Percentiles rank a stretch among this genome's conserved stretches.
phyloP scores from a whole-genome alignment of 495 filamentous ascomycete species.

The Pyrenopolyporus hunteri region DNA sequence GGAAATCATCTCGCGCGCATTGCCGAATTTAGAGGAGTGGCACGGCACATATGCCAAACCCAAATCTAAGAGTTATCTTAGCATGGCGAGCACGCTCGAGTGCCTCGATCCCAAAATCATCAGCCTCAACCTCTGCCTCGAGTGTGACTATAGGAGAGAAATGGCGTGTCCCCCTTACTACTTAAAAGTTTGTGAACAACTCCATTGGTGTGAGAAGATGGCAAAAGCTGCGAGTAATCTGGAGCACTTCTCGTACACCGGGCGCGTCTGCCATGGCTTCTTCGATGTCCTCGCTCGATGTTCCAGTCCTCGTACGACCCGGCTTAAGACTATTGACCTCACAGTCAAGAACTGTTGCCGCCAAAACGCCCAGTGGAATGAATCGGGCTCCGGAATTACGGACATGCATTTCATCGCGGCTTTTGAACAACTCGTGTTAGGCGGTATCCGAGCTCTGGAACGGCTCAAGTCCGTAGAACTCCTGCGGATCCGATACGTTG shows the following conservation, averaged over 20 bases:
- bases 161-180: constrained; percentile 59
- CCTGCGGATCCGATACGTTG: constrained; percentile 73
- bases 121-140: constrained; percentile 68
- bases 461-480: constrained; percentile 59
- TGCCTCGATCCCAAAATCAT: constrained; percentile 59
- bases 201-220: constrained; percentile 63
- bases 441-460: constrained; percentile 62
- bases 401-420: constrained; percentile 69
- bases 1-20: constrained; percentile 59
- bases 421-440: constrained; percentile 68
- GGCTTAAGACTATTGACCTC: constrained; percentile 69
- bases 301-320: constrained; percentile 48
- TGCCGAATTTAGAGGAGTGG: constrained; percentile 72
- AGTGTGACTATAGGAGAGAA: constrained; percentile 69
- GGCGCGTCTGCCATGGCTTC: constrained; percentile 66
- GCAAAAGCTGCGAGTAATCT: constrained; percentile 61
- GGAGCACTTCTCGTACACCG: constrained; percentile 70
- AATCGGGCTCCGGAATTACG: constrained; percentile 67
- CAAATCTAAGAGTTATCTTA: constrained; percentile 70
- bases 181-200: constrained; percentile 56
- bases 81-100: constrained; percentile 63
- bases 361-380: constrained; percentile 57
- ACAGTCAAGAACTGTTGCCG: constrained; percentile 74
- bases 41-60: constrained; percentile 73
- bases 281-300: constrained; percentile 55